Evolutionary conservation across 2,329 filamentous ascomycete genomes (phyloP), one percentile per base, ranked within the genome.

Genomic region (Fusarium humuli): DNA sequence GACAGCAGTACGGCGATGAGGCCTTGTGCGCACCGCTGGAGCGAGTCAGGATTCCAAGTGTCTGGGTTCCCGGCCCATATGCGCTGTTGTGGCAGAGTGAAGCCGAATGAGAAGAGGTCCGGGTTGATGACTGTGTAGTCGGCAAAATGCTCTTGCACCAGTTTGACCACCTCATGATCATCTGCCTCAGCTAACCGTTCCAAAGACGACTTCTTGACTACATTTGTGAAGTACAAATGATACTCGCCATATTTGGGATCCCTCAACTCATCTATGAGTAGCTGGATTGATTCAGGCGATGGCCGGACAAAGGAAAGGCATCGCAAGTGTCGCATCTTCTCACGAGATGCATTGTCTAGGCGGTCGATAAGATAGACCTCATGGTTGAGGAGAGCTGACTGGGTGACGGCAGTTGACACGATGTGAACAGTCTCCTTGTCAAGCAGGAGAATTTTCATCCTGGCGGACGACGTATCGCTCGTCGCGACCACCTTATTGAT

Each of bases 191-290:
- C 96, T 45, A 99, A 85, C 45, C 96, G 89, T 80, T 99, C 96
- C 25, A 99, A 85, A 0, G 95, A 93, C 3, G 96, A 98, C 81
- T 99, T 99, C 81, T 97, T 97, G 77, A 96, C 91, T 63, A 99
- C 92, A 79, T 99, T 99, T 84, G 94, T 98, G 80, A 99, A 97
- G 81, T 97, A 98, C 60, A 99, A 88, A 77, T 97, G 90, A 81
- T 99, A 99, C 83, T 99, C 96, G 71, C 96, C 95, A 75, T 99
- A 99, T 79, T 94, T 98, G 7, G 96, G 97, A 52, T 98, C 95
- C 65, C 96, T 89, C 59, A 99, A 87, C 83, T 99, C 96, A 77
- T 99, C 96, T 73, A 99, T 95, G 56, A 99, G 87, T 68, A 92
- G 89, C 78, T 99, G 94, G 77, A 98, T 94, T 7, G 95, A 97